Conservation (phyloP, 345 rosid genomes). For the Corchorus capsularis region DNA sequence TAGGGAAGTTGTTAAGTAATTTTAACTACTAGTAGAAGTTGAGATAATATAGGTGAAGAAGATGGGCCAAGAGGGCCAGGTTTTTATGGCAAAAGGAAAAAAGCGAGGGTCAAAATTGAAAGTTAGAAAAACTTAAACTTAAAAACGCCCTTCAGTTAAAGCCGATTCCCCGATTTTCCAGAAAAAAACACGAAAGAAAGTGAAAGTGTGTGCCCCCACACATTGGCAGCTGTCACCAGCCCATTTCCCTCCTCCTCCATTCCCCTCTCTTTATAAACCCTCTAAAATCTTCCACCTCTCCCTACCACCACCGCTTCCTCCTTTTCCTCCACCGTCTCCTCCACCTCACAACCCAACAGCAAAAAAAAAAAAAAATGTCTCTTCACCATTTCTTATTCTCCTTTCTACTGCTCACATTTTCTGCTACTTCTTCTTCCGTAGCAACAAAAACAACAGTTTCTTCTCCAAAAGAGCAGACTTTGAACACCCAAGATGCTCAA, state of each 20-base stretch:
- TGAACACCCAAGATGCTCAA: slow-evolving; percentile 34
- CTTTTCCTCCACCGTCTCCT: slow-evolving; percentile 9
- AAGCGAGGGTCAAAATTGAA: not conserved
- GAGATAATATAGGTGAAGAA: not conserved
- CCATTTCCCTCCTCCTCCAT: slow-evolving; percentile 44
- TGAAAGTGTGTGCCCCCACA: slow-evolving; percentile 33
- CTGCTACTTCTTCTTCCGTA: not conserved
- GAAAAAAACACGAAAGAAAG: slow-evolving; percentile 6
- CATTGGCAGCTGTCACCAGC: slow-evolving; percentile 81
- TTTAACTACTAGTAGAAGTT: not conserved
- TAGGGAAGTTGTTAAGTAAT: not conserved
- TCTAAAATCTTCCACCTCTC: slow-evolving; percentile 7
- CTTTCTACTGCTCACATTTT: slow-evolving; percentile 15
- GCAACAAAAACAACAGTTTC: slow-evolving; percentile 10
- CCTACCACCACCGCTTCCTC: slow-evolving; percentile 13
- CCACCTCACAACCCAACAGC: not conserved
- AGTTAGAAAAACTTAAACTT: not conserved
- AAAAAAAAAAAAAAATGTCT: slow-evolving; percentile 12
- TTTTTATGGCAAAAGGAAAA: not conserved
- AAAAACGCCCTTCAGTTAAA: not conserved
- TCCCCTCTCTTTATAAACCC: slow-evolving; percentile 31
- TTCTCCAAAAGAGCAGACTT: slow-evolving; percentile 26
- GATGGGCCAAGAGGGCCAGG: not conserved
- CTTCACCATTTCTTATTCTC: not conserved
- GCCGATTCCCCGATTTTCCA: not conserved